Evolutionary conservation across 139 green algal genomes (phyloP), one percentile per base, ranked within the genome.

Genomic region (Micractinium sp.): DNA sequence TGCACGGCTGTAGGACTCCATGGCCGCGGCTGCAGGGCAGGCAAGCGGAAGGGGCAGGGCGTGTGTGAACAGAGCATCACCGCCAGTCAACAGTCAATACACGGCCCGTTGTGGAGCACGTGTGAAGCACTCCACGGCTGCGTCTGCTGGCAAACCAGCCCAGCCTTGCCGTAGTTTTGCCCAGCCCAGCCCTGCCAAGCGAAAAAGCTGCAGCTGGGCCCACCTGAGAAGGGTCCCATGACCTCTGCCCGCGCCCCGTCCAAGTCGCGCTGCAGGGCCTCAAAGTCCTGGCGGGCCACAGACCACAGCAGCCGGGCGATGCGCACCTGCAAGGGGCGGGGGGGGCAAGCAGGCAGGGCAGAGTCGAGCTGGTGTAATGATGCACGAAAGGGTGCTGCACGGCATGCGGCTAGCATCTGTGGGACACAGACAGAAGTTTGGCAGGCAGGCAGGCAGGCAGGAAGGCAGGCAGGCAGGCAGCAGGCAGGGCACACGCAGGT

Each of bases 1-100:
- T 2, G 97, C 97, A 0, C 97, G 93, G 22, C 77, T 85, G 89
- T 99, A 98, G 35, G 93, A 96, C 94, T 99, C 97, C 92, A 96
- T 97, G 82, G 89, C 93, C 38, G 94, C 95, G 41, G 94, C 96
- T 0, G 96, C 96, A 83, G 39, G 39, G 67, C 12, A 25, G 18
- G 60, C 15, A 67, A 67, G 60, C 60, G 16, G 60, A 67, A 67
- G 60, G 60, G 60, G 15, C 60, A n/a, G n/a, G n/a, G n/a, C n/a
- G n/a, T n/a, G n/a, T n/a, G n/a, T n/a, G n/a, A n/a, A n/a, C n/a
- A n/a, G n/a, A n/a, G n/a, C n/a, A n/a, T n/a, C n/a, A n/a, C n/a
- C n/a, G n/a, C n/a, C n/a, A n/a, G n/a, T n/a, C n/a, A n/a, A n/a
- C n/a, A 33, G 14, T 75, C 27, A 4, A 35, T 29, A 75, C 27